Evolutionary conservation across 177 flowering plant genomes (phyloP).

Genomic region (Vitis hybrid): DNA sequence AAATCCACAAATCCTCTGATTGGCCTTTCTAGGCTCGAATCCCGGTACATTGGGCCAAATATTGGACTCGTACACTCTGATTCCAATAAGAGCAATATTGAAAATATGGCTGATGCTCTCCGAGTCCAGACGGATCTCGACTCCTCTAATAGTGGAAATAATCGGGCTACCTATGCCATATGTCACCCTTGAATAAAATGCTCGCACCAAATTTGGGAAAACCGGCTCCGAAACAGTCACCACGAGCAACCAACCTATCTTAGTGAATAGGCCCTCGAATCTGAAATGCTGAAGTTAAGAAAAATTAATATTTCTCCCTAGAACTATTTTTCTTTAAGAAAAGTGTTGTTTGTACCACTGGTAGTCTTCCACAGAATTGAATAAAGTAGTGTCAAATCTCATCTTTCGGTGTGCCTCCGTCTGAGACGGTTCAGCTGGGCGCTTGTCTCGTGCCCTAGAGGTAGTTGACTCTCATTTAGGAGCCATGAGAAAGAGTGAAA

Average conservation of each 20-base stretch:
- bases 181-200: too few species aligned
- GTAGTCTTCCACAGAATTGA: fast-evolving
- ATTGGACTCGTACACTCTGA: too few species aligned
- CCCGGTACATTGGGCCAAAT: fast-evolving
- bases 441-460: fast-evolving
- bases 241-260: fast-evolving
- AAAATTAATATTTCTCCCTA: too few species aligned
- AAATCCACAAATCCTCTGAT: fast-evolving
- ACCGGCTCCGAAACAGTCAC: too few species aligned
- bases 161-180: too few species aligned
- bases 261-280: too few species aligned
- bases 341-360: too few species aligned
- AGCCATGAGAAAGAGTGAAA: too few species aligned
- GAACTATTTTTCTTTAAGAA: fast-evolving
- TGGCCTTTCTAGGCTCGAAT: too few species aligned
- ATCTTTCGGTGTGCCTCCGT: fast-evolving
- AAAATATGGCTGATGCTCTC: fast-evolving
- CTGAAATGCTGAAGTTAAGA: fast-evolving
- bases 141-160: too few species aligned
- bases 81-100: fast-evolving
- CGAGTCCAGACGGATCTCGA: too few species aligned
- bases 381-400: fast-evolving
- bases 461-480: fast-evolving
- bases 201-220: fast-evolving
- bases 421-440: fast-evolving